phyloP scores from a whole-genome alignment of 1,139 yeast species.

The Candida labiduridarum region DNA sequence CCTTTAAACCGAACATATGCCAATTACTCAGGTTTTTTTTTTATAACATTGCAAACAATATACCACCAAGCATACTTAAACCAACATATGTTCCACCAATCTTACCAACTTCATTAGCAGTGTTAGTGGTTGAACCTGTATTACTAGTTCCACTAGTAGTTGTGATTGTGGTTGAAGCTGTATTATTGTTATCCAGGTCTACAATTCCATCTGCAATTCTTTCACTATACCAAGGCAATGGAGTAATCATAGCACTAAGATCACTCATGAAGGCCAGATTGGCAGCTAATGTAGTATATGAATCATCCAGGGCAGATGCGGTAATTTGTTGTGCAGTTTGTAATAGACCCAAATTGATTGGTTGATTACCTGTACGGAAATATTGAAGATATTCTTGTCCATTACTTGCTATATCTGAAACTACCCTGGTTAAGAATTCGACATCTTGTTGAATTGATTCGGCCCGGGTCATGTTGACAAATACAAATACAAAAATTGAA shows the following conservation, averaged over 20 bases:
- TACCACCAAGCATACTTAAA: background rate
- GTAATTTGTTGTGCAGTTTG: constrained; percentile 24
- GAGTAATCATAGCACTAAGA: constrained; percentile 32
- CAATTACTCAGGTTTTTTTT: background rate
- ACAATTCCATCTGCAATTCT: constrained; percentile 19
- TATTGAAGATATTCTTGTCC: constrained; percentile 25
- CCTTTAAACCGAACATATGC: background rate
- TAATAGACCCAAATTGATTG: constrained; percentile 27
- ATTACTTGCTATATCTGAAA: constrained; percentile 27
- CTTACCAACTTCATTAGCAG: background rate
- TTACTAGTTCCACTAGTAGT: background rate
- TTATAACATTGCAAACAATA: background rate
- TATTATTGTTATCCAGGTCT: background rate
- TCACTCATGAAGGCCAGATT: constrained; percentile 16
- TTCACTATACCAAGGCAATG: constrained; percentile 36
- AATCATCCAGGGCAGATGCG: constrained; percentile 32
- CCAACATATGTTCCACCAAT: background rate
- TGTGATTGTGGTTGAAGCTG: background rate
- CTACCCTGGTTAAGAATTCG: constrained; percentile 31
- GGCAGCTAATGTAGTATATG: constrained; percentile 37
- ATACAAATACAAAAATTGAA: background rate
- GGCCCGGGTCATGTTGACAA: background rate
- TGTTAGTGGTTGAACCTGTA: background rate
- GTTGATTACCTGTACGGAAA: constrained; percentile 24
- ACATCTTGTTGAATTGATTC: constrained; percentile 15